A percentile compares a stretch with the other conserved stretches of the same genome.
phyloP scores from a whole-genome alignment of 768 basidiomycete species.

The Mycena vulgaris region DNA sequence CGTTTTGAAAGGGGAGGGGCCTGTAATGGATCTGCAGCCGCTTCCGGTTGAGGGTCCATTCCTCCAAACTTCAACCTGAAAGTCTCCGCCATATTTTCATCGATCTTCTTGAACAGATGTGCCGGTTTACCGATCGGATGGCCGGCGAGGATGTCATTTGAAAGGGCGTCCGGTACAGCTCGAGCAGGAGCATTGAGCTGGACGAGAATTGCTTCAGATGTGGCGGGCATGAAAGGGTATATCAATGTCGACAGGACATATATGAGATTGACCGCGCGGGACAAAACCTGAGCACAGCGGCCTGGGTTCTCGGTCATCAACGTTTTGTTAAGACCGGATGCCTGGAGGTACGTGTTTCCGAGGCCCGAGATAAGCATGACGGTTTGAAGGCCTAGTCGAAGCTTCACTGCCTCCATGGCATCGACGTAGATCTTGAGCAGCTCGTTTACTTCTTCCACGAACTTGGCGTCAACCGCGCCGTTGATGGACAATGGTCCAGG shows the following conservation, averaged over 20 bases:
- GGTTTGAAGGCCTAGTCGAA: constrained; percentile 88
- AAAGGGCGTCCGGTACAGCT: constrained; percentile 78
- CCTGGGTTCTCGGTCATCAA: constrained; percentile 85
- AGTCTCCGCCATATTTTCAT: constrained; percentile 88
- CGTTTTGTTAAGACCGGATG: constrained; percentile 91
- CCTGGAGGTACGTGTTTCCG: constrained; percentile 96
- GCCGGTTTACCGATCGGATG: constrained; percentile 90
- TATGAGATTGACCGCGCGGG: constrained; percentile 93
- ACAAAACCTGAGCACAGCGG: constrained; percentile 92
- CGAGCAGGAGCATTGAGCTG: constrained; percentile 95
- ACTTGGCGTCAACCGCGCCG: constrained; percentile 78
- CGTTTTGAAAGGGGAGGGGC: constrained; percentile 67
- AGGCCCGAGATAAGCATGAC: constrained; percentile 92
- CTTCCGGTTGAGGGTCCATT: constrained; percentile 54
- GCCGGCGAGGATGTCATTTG: constrained; percentile 88
- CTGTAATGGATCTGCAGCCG: constrained; percentile 58
- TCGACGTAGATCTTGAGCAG: constrained; percentile 86
- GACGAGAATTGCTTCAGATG: constrained; percentile 81
- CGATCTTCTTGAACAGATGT: constrained; percentile 95
- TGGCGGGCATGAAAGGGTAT: constrained; percentile 98
- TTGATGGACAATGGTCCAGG: constrained; percentile 80
- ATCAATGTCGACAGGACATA: constrained; percentile 89
- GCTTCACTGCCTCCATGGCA: constrained; percentile 92
- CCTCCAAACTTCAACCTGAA: constrained; percentile 91
- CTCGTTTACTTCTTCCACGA: constrained; percentile 84